Conservation (phyloP, 2,329 filamentous ascomycete species). For the Zymoseptoria tritici region DNA sequence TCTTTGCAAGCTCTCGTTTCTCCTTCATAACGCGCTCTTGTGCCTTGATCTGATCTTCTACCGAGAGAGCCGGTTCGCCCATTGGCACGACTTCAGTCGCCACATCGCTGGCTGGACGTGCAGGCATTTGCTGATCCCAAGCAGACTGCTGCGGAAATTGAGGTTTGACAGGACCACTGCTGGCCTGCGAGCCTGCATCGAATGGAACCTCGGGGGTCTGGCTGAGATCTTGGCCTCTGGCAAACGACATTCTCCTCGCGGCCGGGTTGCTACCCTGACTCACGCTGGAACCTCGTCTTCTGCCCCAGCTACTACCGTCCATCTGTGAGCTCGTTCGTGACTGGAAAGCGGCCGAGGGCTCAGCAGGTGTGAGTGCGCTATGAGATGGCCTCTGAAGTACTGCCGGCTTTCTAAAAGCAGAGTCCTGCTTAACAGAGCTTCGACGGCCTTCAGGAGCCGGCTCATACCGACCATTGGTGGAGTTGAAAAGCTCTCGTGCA, state of each 20-base stretch:
- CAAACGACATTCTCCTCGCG: slow-evolving; percentile 53
- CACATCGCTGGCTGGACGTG: slow-evolving; percentile 12
- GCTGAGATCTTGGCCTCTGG: slow-evolving; percentile 37
- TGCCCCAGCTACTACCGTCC: slow-evolving; percentile 58
- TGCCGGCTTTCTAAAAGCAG: slow-evolving; percentile 62
- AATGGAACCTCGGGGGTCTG: slow-evolving; percentile 10
- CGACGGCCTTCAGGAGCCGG: slow-evolving; percentile 71
- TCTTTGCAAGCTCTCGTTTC: slow-evolving; percentile 30
- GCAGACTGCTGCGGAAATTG: slow-evolving; percentile 24
- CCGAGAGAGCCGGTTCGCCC: slow-evolving; percentile 17
- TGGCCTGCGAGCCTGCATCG: slow-evolving; percentile 13
- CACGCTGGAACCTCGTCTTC: slow-evolving; percentile 73
- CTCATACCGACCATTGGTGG: slow-evolving; percentile 89
- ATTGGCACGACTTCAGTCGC: slow-evolving; percentile 3
- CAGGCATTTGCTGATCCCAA: slow-evolving; percentile 29
- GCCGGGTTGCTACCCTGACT: slow-evolving; percentile 75
- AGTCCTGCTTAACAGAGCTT: slow-evolving; percentile 60
- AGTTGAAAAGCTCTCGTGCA: slow-evolving; percentile 80
- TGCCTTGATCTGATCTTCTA: slow-evolving; percentile 57
- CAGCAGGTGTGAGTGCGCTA: slow-evolving; percentile 59
- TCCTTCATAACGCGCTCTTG: slow-evolving; percentile 47
- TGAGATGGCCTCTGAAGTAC: slow-evolving; percentile 67
- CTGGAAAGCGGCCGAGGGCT: slow-evolving; percentile 82
- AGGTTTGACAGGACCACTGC: slow-evolving; percentile 13
- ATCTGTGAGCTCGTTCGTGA: slow-evolving; percentile 62